Evolutionary conservation across 305 asterid genomes (phyloP).

Genomic region (Plantago rigida): DNA sequence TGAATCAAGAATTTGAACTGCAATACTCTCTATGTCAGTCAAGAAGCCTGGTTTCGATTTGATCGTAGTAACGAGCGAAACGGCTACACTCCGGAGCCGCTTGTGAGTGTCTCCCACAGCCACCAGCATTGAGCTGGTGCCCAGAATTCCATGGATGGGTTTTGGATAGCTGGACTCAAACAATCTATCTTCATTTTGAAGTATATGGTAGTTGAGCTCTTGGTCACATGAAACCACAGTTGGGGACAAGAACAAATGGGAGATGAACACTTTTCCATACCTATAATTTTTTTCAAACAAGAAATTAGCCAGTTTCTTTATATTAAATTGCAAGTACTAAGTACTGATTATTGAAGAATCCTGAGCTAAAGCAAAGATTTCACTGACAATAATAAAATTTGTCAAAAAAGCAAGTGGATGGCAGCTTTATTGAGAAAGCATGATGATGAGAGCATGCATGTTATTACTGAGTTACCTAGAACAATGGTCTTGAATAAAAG

Average conservation of each 20-base stretch:
- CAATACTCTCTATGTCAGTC: constrained; percentile 43
- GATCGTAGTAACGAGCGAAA: constrained; percentile 49
- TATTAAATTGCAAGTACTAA: not conserved
- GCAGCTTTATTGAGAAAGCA: constrained; percentile 22
- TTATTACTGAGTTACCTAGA: constrained; percentile 41
- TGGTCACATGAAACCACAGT: constrained; percentile 65
- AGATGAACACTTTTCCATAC: constrained; percentile 66
- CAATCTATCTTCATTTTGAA: constrained; percentile 48
- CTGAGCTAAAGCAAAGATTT: constrained; percentile 1
- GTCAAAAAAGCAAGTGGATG: constrained; percentile 3
- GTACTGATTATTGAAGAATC: not conserved
- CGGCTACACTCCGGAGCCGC: constrained; percentile 58
- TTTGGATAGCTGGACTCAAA: constrained; percentile 54
- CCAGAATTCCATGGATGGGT: constrained; percentile 58
- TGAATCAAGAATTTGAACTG: constrained; percentile 42
- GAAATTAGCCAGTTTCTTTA: not conserved
- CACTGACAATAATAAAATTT: constrained; percentile 1
- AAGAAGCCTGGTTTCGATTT: constrained; percentile 51
- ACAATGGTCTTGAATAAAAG: constrained; percentile 53
- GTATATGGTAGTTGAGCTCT: constrained; percentile 50
- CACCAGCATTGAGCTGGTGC: constrained; percentile 54
- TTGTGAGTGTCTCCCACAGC: constrained; percentile 57
- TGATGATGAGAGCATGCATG: constrained; percentile 12
- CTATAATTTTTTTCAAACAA: constrained; percentile 11
- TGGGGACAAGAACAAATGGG: constrained; percentile 56